These are phyloP conservation scores for Ophiobolus disseminans DNA, from an alignment of 2,329 filamentous ascomycete genomes.

Conservation along the genomic window DNA sequence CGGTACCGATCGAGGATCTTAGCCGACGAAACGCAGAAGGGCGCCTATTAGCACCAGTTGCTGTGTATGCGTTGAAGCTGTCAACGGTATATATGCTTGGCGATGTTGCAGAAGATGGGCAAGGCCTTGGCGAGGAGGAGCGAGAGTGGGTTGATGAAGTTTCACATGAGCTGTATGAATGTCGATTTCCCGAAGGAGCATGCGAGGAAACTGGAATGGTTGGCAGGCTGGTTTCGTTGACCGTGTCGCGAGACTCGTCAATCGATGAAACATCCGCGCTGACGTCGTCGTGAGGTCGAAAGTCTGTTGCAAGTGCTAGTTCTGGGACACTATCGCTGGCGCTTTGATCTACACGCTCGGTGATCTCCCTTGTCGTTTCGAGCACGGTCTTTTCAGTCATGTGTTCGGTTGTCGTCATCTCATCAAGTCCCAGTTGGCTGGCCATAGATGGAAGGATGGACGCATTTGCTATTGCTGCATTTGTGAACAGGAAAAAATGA, in stretches of 20 bases:
- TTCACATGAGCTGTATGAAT: neutral
- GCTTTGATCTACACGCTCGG: neutral
- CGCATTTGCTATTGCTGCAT: neutral
- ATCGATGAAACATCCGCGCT: neutral
- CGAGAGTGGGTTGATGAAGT: neutral
- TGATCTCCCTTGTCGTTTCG: neutral
- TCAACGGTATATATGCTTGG: constrained; percentile 16
- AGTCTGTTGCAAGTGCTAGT: neutral
- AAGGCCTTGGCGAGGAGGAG: constrained; percentile 1
- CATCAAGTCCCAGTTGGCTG: neutral
- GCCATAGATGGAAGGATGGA: neutral
- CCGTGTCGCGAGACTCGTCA: constrained; percentile 2
- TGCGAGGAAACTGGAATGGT: neutral
- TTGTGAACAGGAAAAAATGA: neutral
- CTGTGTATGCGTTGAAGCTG: constrained; percentile 2
- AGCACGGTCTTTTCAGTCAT: neutral
- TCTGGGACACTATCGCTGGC: constrained; percentile 2
- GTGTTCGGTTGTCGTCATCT: neutral
- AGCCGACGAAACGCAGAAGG: constrained; percentile 24
- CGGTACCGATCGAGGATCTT: constrained; percentile 19
- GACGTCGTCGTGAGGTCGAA: neutral
- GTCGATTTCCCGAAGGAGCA: neutral
- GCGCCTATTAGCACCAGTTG: constrained; percentile 5
- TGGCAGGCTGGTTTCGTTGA: neutral
- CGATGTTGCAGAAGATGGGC: constrained; percentile 15